A percentile compares a stretch with the other conserved stretches of the same genome.
phyloP scores from a whole-genome alignment of 805 yeast species.

The Yamadazyma olivae region DNA sequence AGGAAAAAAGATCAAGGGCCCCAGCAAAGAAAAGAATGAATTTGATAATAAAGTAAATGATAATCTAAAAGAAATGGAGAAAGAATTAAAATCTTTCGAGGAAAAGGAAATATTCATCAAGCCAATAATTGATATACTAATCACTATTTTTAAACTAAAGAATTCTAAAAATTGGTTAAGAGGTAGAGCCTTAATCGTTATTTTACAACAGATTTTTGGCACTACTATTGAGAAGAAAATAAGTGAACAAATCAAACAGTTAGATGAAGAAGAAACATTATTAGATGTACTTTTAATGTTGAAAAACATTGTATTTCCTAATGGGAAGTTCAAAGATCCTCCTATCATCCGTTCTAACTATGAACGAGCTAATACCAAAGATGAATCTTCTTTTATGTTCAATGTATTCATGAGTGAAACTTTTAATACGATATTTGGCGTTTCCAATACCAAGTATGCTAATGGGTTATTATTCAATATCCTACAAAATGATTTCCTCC shows the following conservation, averaged over 20 bases:
- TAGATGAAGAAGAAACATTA: conserved; percentile 43
- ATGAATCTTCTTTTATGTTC: conserved; percentile 58
- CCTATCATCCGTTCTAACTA: conserved; percentile 44
- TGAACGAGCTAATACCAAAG: conserved; percentile 51
- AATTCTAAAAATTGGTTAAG: conserved; percentile 72
- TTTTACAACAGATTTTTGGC: conserved; percentile 83
- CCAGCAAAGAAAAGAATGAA: conserved; percentile 3
- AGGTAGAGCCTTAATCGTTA: conserved; percentile 77
- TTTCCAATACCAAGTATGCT: conserved; percentile 60
- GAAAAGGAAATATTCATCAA: conserved; percentile 54
- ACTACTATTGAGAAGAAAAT: conserved; percentile 78
- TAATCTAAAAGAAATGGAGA: conserved; percentile 48
- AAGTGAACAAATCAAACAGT: conserved; percentile 36
- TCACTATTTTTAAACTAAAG: conserved; percentile 65
- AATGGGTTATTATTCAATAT: conserved; percentile 56
- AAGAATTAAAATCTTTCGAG: conserved; percentile 52
- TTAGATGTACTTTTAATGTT: conserved; percentile 27
- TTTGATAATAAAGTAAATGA: conserved; percentile 14
- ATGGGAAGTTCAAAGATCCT: conserved; percentile 48
- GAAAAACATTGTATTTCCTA: conserved; percentile 34
- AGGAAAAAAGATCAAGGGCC: conserved; percentile 9
- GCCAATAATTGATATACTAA: conserved; percentile 76
- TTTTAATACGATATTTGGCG: conserved; percentile 73
- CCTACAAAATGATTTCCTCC: conserved; percentile 71
- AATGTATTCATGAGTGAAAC: conserved; percentile 59